Evolutionary conservation across 2,329 filamentous ascomycete species (phyloP).

Genomic region (Penicillium sp.): DNA sequence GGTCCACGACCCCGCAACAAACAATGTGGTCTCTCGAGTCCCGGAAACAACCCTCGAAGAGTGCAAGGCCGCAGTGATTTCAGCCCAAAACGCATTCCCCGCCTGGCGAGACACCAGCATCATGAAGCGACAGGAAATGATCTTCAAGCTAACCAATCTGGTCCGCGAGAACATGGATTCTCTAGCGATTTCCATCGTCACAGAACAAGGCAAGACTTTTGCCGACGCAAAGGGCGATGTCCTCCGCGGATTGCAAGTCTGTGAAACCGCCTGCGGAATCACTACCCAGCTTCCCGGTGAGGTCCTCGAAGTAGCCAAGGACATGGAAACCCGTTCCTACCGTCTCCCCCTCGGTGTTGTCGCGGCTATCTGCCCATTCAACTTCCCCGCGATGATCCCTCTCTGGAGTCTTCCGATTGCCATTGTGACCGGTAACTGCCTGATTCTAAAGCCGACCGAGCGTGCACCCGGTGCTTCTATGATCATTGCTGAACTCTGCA

Average conservation of each 20-base stretch:
- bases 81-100: constrained; percentile 59
- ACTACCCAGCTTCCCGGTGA: constrained; percentile 61
- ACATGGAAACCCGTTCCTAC: constrained; percentile 65
- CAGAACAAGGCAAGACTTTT: constrained; percentile 65
- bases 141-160: constrained; percentile 61
- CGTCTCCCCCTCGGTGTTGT: constrained; percentile 61
- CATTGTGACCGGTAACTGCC: constrained; percentile 50
- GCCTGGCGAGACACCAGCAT: constrained; percentile 57
- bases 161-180: constrained; percentile 63
- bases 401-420: constrained; percentile 4
- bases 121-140: constrained; percentile 58
- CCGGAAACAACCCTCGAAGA: constrained; percentile 60
- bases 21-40: constrained; percentile 52
- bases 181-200: constrained; percentile 59
- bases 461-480: constrained; percentile 59
- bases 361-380: constrained; percentile 62
- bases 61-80: constrained; percentile 56
- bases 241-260: constrained; percentile 61
- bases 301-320: constrained; percentile 61
- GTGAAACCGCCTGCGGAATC: constrained; percentile 62
- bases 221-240: constrained; percentile 62
- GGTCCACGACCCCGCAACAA: constrained; percentile 1
- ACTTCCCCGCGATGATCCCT: constrained; percentile 49
- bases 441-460: constrained; percentile 61
- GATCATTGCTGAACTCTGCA: constrained; percentile 58